Conservation (phyloP, 2,329 filamentous ascomycete genomes). For the Xylariaceae sp. region DNA sequence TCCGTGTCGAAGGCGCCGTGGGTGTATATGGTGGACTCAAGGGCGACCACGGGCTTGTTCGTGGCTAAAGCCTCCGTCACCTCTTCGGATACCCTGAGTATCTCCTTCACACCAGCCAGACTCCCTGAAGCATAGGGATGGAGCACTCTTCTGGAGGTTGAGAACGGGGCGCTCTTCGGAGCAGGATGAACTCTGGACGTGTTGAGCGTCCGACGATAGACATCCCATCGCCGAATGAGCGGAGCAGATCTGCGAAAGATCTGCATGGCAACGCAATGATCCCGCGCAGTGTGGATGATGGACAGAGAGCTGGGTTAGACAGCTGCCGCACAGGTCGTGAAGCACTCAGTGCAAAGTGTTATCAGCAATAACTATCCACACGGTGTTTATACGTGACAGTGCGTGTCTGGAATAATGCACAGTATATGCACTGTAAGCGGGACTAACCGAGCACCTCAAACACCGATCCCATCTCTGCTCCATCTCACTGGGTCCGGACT, state of each 20-base stretch:
- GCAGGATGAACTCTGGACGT: constrained; percentile 1
- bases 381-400: too few relatives aligned
- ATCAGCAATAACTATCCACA: too few relatives aligned
- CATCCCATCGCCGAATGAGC: constrained; percentile 9
- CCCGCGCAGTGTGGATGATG: not conserved
- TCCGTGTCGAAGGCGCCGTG: constrained; percentile 79
- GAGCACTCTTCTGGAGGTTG: constrained; percentile 13
- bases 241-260: constrained; percentile 15
- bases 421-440: too few relatives aligned
- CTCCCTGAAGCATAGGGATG: constrained; percentile 17
- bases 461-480: not conserved
- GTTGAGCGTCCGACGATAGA: constrained; percentile 1
- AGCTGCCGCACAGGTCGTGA: too few relatives aligned
- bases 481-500: not conserved
- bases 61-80: constrained; percentile 70
- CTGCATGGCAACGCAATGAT: constrained; percentile 16
- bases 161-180: constrained; percentile 10
- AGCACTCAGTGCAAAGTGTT: too few relatives aligned
- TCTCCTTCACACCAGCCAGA: constrained; percentile 35
- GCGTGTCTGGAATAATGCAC: too few relatives aligned
- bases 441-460: not conserved
- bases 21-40: constrained; percentile 96
- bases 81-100: constrained; percentile 76
- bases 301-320: not conserved
- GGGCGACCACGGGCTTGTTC: constrained; percentile 78